These are phyloP conservation scores for Plectosphaerella sp. DNA, from an alignment of 2,329 filamentous ascomycete genomes.

Conservation along the genomic window DNA sequence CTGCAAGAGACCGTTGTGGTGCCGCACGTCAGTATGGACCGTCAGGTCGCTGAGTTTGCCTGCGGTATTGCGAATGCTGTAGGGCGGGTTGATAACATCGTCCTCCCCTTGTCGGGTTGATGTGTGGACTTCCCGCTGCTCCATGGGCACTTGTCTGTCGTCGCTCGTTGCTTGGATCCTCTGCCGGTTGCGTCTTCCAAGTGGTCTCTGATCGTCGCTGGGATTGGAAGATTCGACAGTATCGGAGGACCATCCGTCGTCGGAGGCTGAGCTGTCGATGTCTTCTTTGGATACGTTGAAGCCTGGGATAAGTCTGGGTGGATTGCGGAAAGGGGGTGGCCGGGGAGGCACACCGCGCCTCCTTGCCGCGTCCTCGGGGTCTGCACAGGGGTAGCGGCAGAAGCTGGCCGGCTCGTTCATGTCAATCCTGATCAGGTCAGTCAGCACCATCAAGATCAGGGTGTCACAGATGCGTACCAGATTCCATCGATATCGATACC, in stretches of 20 bases:
- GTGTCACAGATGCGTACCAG: conserved; percentile 65
- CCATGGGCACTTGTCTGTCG: background rate
- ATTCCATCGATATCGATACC: conserved; percentile 73
- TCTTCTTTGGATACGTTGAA: conserved; percentile 3
- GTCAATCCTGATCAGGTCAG: conserved; percentile 24
- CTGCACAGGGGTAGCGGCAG: conserved; percentile 36
- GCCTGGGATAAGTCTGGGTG: conserved; percentile 62
- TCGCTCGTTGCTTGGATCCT: background rate
- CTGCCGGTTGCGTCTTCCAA: background rate
- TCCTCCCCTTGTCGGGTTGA: background rate
- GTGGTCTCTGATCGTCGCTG: background rate
- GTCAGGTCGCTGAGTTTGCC: conserved; percentile 51
- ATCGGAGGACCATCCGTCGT: background rate
- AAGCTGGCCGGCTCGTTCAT: conserved; percentile 59
- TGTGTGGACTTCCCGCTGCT: conserved; percentile 10
- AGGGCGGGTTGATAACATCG: conserved; percentile 8
- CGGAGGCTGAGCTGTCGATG: background rate
- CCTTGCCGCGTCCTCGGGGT: conserved; percentile 26
- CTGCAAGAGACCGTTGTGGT: conserved; percentile 62
- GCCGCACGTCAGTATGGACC: conserved; percentile 61
- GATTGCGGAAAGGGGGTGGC: conserved; percentile 57
- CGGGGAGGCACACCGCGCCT: conserved; percentile 48
- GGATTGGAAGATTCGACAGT: background rate
- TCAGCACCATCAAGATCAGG: conserved; percentile 19
- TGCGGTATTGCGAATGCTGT: conserved; percentile 11